phyloP scores from a whole-genome alignment of 2,329 filamentous ascomycete species.

The Cladosporium oxysporum region DNA sequence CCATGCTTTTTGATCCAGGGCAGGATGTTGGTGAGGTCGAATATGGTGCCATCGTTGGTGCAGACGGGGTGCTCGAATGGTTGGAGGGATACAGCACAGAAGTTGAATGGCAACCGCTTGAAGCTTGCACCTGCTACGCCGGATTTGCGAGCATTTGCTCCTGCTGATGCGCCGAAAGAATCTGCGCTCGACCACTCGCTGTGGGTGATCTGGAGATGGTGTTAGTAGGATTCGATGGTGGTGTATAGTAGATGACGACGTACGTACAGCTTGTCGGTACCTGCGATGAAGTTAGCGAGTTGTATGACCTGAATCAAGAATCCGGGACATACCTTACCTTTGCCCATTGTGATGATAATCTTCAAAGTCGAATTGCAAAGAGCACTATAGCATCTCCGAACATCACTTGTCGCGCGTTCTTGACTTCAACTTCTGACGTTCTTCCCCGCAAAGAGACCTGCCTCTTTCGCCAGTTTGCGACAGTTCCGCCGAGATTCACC shows the following conservation, averaged over 20 bases:
- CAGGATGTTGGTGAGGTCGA: slow-evolving; percentile 91
- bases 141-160: slow-evolving; percentile 62
- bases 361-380: background rate
- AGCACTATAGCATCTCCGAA: background rate
- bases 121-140: slow-evolving; percentile 63
- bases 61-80: slow-evolving; percentile 95
- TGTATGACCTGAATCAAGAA: background rate
- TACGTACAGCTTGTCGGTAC: slow-evolving; percentile 45
- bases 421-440: slow-evolving; percentile 7
- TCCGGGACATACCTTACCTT: slow-evolving; percentile 26
- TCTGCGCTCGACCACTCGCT: slow-evolving; percentile 95
- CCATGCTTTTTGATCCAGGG: slow-evolving; percentile 92
- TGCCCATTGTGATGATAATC: slow-evolving; percentile 25
- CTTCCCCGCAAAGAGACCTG: background rate
- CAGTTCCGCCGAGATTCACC: background rate
- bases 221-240: slow-evolving; percentile 15
- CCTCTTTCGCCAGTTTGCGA: slow-evolving; percentile 2
- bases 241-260: slow-evolving; percentile 27
- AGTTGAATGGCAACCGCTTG: slow-evolving; percentile 93
- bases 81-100: slow-evolving; percentile 92
- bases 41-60: slow-evolving; percentile 82
- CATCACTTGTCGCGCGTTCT: background rate
- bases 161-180: slow-evolving; percentile 79
- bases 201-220: slow-evolving; percentile 73
- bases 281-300: slow-evolving; percentile 28